Base-by-base conservation (phyloP, 257 asterid genomes). In the Gentiana straminea region DNA sequence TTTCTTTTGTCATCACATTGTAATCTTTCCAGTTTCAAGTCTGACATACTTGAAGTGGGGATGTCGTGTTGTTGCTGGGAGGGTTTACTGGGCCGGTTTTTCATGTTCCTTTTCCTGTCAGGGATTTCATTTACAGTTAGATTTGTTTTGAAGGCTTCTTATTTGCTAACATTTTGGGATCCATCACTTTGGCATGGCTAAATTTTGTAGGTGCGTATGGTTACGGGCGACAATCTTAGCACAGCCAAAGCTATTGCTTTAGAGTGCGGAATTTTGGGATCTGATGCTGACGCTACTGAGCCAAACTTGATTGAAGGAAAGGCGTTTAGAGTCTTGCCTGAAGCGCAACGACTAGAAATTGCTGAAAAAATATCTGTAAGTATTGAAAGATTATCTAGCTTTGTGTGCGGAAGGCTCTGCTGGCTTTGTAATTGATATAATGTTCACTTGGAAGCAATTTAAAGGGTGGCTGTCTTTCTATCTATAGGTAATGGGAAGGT, bases 241-340 rank as follows among this genome's bases (percentile, higher is more conserved):
- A 91, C 98, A 48, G 98, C 98, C 48, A 79, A 51, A 64, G 96
- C 98, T 52, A 91, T 91, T 68, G 98, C 98, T 72, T 68, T 84
- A 62, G 98, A 91, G 66, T 91, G 98, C 64, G 98, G 98, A 59
- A 84, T 91, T 64, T 73, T 91, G 70, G 75, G 46, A 38, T 78
- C 95, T 60, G 71, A 84, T 72, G 81, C 80, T 34, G 92, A 87
- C 72, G 86, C 83, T 59, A 71, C 81, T 58, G 95, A 87, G 68
- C 94, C 95, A 63, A 82, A 81, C 73, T 73, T 91, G 58, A 91
- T 91, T 49, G 98, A 91, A 73, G 98, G 98, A 58, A 91, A 84
- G 71, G 34, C 75, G 56, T 91, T 91, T 37, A 90, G 96, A 45
- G 65, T 54, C 55, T 52, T 82, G 78, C 66, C 81, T 15, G 95